Percentiles rank a stretch among this genome's conserved stretches.
phyloP scores from a whole-genome alignment of 2,329 filamentous ascomycete species.

The Trichoderma arundinaceum region DNA sequence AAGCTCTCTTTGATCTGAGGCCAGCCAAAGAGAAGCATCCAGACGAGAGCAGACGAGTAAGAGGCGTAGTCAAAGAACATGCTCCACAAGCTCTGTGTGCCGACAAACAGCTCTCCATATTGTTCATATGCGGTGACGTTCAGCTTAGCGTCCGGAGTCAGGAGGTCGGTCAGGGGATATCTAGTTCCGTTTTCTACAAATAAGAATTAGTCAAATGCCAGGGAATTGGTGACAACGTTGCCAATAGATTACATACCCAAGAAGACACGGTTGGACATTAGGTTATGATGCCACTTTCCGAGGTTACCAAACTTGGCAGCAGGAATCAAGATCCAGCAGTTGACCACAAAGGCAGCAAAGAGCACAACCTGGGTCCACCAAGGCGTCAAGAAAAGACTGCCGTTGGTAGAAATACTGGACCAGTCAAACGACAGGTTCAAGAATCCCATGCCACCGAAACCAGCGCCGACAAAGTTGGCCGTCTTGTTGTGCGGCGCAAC shows the following conservation, averaged over 20 bases:
- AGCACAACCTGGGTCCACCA: slow-evolving; percentile 65
- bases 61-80: slow-evolving; percentile 67
- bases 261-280: slow-evolving; percentile 65
- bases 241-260: slow-evolving; percentile 38
- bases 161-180: slow-evolving; percentile 44
- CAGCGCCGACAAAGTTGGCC: slow-evolving; percentile 65
- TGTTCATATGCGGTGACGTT: slow-evolving; percentile 56
- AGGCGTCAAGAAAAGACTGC: slow-evolving; percentile 59
- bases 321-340: slow-evolving; percentile 64
- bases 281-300: slow-evolving; percentile 55
- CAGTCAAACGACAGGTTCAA: slow-evolving; percentile 65
- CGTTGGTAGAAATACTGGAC: slow-evolving; percentile 62
- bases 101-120: slow-evolving; percentile 62
- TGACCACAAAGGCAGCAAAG: slow-evolving; percentile 60
- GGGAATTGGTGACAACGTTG: too few relatives aligned
- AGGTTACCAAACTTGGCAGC: slow-evolving; percentile 63
- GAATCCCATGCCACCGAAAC: slow-evolving; percentile 67
- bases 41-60: slow-evolving; percentile 62
- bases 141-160: slow-evolving; percentile 47
- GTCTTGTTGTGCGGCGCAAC: slow-evolving; percentile 62
- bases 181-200: slow-evolving; percentile 41
- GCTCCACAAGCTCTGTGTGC: slow-evolving; percentile 61
- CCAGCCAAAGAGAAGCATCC: slow-evolving; percentile 63
- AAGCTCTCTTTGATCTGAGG: slow-evolving; percentile 53
- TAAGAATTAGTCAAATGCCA: not conserved